A percentile compares a stretch with the other conserved stretches of the same genome.
Evolutionary conservation across 2,329 filamentous ascomycete species (phyloP).

Genomic region (Dactylellina drechsleri): DNA sequence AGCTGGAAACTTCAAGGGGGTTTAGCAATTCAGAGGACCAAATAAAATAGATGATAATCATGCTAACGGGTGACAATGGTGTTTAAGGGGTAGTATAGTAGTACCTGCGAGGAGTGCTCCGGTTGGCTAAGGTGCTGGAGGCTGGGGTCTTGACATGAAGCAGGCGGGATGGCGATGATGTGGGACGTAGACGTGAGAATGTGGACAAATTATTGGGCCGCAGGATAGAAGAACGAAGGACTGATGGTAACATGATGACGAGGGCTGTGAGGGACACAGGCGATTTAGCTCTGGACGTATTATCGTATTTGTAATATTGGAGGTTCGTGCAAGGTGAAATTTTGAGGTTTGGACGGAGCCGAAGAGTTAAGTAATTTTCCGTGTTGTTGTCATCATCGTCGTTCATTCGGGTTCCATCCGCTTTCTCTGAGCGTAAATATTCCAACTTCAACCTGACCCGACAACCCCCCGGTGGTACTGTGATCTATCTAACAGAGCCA

Average conservation of each 20-base stretch:
- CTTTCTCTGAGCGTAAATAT: too few relatives aligned
- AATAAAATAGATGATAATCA: background rate
- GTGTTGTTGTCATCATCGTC: background rate
- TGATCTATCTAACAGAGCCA: too few relatives aligned
- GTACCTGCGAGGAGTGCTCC: slow-evolving; percentile 34
- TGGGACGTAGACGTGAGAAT: slow-evolving; percentile 21
- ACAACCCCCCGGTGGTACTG: too few relatives aligned
- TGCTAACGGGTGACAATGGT: background rate
- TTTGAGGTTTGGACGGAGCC: background rate
- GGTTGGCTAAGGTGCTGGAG: slow-evolving; percentile 11
- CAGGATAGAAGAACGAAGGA: slow-evolving; percentile 32
- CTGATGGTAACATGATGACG: slow-evolving; percentile 26
- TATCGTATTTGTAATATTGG: too few relatives aligned
- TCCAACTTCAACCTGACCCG: too few relatives aligned
- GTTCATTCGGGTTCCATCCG: too few relatives aligned
- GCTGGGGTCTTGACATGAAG: slow-evolving; percentile 30
- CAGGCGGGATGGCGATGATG: slow-evolving; percentile 11
- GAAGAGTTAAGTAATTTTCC: too few relatives aligned
- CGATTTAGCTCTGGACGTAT: too few relatives aligned
- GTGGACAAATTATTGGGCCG: slow-evolving; percentile 20
- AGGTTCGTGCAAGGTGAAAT: background rate
- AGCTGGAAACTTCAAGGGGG: slow-evolving; percentile 21
- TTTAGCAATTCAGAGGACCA: slow-evolving; percentile 2
- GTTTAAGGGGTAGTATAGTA: background rate
- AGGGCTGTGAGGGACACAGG: background rate